These are phyloP conservation scores for Dictyostelium intermedium DNA, from an alignment of 78 protist genomes.

Conservation along the genomic window DNA sequence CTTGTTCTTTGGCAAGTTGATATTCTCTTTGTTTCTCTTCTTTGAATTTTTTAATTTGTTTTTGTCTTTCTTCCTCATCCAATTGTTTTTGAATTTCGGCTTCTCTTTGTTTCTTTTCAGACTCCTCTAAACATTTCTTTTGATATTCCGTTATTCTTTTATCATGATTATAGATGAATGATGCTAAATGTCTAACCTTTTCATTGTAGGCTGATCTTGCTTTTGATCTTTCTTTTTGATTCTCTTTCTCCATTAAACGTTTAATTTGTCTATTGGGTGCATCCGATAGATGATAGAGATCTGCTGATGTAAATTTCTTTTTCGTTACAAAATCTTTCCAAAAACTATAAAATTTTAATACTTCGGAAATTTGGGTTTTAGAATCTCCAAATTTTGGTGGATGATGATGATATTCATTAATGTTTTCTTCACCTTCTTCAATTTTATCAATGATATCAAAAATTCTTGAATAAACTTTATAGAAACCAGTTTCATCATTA, in stretches of 20 bases:
- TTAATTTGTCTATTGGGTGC: constrained; percentile 80
- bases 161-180: constrained; percentile 79
- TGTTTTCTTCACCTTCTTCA: constrained; percentile 41
- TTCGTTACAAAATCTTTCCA: constrained; percentile 82
- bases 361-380: neutral
- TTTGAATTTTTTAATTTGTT: neutral
- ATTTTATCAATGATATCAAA: constrained; percentile 71
- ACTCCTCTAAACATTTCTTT: neutral
- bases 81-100: neutral
- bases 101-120: neutral
- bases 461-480: constrained; percentile 59
- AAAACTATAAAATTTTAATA: constrained; percentile 73
- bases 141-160: constrained; percentile 51
- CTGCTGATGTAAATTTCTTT: constrained; percentile 76
- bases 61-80: constrained; percentile 14
- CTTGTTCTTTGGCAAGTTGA: neutral
- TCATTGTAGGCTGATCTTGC: constrained; percentile 51
- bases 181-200: constrained; percentile 67
- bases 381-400: constrained; percentile 85
- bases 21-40: constrained; percentile 49
- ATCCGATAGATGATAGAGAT: constrained; percentile 81
- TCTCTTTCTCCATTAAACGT: constrained; percentile 90
- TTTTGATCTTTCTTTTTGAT: constrained; percentile 75
- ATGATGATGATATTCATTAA: neutral
- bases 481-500: constrained; percentile 74